Conservation (phyloP, 2,329 filamentous ascomycete species). For the Colletotrichum liaoningense region DNA sequence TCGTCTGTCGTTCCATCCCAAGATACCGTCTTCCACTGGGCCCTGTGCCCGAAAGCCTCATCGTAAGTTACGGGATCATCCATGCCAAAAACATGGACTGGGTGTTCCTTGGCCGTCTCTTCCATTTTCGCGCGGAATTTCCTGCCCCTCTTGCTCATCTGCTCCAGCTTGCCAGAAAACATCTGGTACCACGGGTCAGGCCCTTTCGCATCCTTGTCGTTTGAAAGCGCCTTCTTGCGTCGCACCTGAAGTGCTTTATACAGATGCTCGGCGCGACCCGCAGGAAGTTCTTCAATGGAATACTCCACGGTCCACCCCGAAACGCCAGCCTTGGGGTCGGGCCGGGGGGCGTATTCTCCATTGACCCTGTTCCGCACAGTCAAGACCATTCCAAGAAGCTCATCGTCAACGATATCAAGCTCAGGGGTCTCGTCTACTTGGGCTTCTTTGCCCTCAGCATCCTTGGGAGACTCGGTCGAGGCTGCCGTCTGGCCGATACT, state of each 20-base stretch:
- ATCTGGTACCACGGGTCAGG: constrained; percentile 58
- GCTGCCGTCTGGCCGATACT: neutral
- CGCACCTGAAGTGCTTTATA: constrained; percentile 69
- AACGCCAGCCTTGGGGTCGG: constrained; percentile 54
- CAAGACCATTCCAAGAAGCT: constrained; percentile 77
- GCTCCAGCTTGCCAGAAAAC: constrained; percentile 54
- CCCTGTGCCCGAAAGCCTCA: constrained; percentile 46
- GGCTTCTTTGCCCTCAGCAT: constrained; percentile 9
- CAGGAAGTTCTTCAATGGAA: constrained; percentile 72
- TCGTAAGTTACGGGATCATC: constrained; percentile 46
- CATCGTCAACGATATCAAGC: constrained; percentile 34
- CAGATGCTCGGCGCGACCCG: constrained; percentile 56
- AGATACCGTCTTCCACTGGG: constrained; percentile 21
- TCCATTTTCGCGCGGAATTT: constrained; percentile 67
- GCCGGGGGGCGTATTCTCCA: constrained; percentile 70
- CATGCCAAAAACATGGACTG: constrained; percentile 60
- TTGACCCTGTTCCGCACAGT: constrained; percentile 80
- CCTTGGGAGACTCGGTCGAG: neutral
- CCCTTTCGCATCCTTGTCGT: constrained; percentile 53
- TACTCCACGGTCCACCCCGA: constrained; percentile 83
- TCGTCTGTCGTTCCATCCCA: constrained; percentile 3
- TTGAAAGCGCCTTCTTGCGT: constrained; percentile 59
- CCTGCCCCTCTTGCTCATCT: constrained; percentile 64
- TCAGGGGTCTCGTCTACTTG: constrained; percentile 26
- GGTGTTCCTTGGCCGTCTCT: constrained; percentile 58